These are phyloP conservation scores for Fagopyrum homotropicum DNA, from an alignment of 148 eudicot genomes.

Conservation along the genomic window DNA sequence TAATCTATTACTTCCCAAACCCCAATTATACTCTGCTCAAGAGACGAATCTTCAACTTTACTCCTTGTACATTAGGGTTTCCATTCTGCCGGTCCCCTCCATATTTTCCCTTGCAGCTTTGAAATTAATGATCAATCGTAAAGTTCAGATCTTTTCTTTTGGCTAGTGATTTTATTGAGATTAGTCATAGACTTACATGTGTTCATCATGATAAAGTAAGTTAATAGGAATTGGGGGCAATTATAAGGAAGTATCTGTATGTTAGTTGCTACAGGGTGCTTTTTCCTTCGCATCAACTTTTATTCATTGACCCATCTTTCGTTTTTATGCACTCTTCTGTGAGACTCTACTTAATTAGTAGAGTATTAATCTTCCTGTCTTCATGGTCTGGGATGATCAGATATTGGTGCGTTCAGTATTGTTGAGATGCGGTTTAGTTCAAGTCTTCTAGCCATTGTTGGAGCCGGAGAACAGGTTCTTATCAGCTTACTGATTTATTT, in stretches of 20 bases:
- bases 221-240: neutral
- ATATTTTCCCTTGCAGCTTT: neutral
- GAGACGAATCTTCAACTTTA: neutral
- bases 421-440: slow-evolving; percentile 91
- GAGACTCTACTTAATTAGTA: neutral
- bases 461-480: slow-evolving; percentile 96
- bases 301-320: neutral
- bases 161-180: neutral
- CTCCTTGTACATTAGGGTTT: neutral
- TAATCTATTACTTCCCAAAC: slow-evolving; percentile 6
- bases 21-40: neutral
- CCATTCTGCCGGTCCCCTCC: neutral
- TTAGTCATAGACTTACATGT: neutral
- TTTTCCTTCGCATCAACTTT: neutral
- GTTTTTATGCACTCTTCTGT: neutral
- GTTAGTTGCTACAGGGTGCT: neutral
- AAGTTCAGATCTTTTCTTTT: slow-evolving; percentile 1
- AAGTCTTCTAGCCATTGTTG: slow-evolving; percentile 87
- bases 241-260: neutral
- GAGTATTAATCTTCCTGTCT: slow-evolving; percentile 5
- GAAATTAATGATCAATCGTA: neutral
- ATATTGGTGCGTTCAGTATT: slow-evolving; percentile 73
- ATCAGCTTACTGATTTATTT: neutral
- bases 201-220: neutral
- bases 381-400: slow-evolving; percentile 27